phyloP scores from a whole-genome alignment of 1,139 yeast genomes.

The Suhomyces panamericanus region DNA sequence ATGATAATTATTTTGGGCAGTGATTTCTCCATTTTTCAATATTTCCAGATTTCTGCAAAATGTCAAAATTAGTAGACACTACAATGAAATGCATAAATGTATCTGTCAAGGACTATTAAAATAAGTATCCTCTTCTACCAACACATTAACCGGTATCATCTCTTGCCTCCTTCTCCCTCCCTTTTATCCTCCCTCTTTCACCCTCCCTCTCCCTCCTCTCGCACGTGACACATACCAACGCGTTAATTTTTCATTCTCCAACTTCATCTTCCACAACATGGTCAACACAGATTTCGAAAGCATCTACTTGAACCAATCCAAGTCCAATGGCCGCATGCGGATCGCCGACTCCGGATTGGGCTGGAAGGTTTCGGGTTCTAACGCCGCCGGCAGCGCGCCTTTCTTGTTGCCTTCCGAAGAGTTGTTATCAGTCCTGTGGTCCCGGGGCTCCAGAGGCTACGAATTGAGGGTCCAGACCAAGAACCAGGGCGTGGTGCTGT shows the following conservation, averaged over 20 bases:
- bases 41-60: too few species aligned
- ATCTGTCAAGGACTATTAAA: too few species aligned
- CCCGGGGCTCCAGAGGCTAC: conserved; percentile 89
- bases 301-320: conserved; percentile 85
- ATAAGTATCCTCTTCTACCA: not conserved
- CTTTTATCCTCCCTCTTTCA: not conserved
- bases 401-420: conserved; percentile 85
- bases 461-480: conserved; percentile 88
- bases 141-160: too few species aligned
- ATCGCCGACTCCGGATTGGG: conserved; percentile 95
- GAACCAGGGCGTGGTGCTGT: conserved; percentile 78
- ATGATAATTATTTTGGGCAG: too few species aligned
- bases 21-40: too few species aligned
- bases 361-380: conserved; percentile 71
- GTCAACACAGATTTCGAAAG: conserved; percentile 71
- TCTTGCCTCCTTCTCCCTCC: not conserved
- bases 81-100: too few species aligned
- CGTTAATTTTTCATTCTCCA: conserved; percentile 7
- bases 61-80: too few species aligned
- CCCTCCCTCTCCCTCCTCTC: not conserved
- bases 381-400: conserved; percentile 57
- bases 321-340: conserved; percentile 84
- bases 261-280: conserved; percentile 24
- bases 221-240: conserved; percentile 6
- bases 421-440: conserved; percentile 80